These are phyloP conservation scores for Castanospermum australe DNA, from an alignment of 306 rosid species.

Conservation along the genomic window DNA sequence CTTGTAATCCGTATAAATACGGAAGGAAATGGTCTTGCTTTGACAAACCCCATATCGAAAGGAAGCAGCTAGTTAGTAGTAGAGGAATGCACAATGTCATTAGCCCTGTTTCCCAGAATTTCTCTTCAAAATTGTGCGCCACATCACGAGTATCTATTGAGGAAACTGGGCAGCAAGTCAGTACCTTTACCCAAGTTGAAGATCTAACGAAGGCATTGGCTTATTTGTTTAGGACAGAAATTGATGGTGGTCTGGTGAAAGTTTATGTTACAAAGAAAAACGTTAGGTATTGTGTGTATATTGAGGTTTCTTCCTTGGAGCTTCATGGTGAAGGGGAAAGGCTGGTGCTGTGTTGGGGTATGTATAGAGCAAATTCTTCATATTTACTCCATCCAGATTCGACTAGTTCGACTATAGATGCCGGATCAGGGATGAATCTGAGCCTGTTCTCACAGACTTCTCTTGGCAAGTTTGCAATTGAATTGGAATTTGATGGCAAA, in stretches of 20 bases:
- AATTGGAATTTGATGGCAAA: conserved; percentile 67
- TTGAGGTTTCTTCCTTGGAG: conserved; percentile 59
- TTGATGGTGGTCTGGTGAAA: conserved; percentile 61
- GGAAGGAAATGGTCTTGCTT: conserved; percentile 24
- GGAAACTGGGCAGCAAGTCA: conserved; percentile 32
- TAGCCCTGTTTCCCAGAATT: conserved; percentile 16
- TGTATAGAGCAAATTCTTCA: conserved; percentile 59
- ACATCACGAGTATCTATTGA: conserved; percentile 46
- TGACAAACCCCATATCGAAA: conserved; percentile 35
- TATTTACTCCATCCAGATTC: conserved; percentile 33
- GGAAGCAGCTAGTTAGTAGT: conserved; percentile 16
- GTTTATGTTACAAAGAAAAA: conserved; percentile 60
- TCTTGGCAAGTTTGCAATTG: conserved; percentile 42
- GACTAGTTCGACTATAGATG: conserved; percentile 26
- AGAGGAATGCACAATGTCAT: conserved; percentile 25
- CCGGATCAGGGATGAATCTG: conserved; percentile 29
- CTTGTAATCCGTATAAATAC: conserved; percentile 23
- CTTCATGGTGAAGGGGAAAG: conserved; percentile 26
- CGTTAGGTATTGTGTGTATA: conserved; percentile 44
- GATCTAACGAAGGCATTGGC: conserved; percentile 40
- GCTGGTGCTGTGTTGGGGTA: conserved; percentile 67
- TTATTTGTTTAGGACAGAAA: conserved; percentile 77
- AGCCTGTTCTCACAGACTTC: conserved; percentile 41
- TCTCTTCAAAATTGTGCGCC: conserved; percentile 38
- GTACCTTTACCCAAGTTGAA: conserved; percentile 32